phyloP scores from a whole-genome alignment of 2,329 filamentous ascomycete genomes.

The Diaporthe capsici region DNA sequence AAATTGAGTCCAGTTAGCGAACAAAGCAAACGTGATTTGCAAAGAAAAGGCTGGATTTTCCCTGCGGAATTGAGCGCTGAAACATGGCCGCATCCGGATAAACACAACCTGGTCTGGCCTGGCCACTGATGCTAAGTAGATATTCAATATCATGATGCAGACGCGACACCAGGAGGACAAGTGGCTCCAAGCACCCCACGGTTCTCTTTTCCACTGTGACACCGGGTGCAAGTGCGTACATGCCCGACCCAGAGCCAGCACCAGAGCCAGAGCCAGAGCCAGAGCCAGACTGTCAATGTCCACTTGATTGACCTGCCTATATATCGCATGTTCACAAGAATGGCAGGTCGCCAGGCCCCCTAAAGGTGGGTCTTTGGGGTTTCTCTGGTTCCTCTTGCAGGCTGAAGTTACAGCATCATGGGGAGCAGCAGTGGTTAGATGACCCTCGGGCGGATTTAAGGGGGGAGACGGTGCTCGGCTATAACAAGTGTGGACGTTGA shows the following conservation, averaged over 20 bases:
- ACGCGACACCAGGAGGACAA: slow-evolving; percentile 20
- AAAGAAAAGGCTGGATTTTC: slow-evolving; percentile 9
- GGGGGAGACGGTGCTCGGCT: slow-evolving; percentile 14
- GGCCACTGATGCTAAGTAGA: slow-evolving; percentile 7
- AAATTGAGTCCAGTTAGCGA: slow-evolving; percentile 20
- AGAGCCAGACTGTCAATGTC: not conserved
- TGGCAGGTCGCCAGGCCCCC: not conserved
- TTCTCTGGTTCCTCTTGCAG: slow-evolving; percentile 33
- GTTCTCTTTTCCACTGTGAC: not conserved
- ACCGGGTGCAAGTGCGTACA: slow-evolving; percentile 20
- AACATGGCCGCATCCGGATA: slow-evolving; percentile 37
- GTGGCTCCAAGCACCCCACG: slow-evolving; percentile 20
- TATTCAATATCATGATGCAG: slow-evolving; percentile 26
- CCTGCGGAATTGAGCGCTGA: slow-evolving; percentile 32
- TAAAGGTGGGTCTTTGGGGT: slow-evolving; percentile 10
- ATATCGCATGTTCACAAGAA: not conserved
- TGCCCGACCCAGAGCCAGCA: not conserved
- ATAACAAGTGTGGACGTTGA: slow-evolving; percentile 24
- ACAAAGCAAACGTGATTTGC: slow-evolving; percentile 30
- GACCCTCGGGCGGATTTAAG: slow-evolving; percentile 24
- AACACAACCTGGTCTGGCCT: slow-evolving; percentile 25
- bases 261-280: not conserved
- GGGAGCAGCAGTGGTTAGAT: slow-evolving; percentile 26
- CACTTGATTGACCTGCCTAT: not conserved
- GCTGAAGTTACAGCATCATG: slow-evolving; percentile 2